Evolutionary conservation across 257 asterid species (phyloP).

Genomic region (Ocimum tenuiflorum): DNA sequence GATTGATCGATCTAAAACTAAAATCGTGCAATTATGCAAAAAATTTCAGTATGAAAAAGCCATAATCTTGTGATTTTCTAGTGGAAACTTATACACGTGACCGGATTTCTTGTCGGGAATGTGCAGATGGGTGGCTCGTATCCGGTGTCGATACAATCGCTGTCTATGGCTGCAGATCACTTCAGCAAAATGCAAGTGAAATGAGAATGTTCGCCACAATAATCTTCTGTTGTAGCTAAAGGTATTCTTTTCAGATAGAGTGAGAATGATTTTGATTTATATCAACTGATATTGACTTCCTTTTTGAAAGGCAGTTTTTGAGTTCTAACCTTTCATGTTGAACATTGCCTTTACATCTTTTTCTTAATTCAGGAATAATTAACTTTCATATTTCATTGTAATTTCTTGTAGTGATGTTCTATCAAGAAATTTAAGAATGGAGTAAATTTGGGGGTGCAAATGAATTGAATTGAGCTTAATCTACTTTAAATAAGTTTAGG

Average conservation of each 20-base stretch:
- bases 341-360: not conserved
- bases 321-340: conserved; percentile 8
- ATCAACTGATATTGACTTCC: too few relatives aligned
- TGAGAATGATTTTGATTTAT: too few relatives aligned
- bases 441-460: not conserved
- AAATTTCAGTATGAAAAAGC: not conserved
- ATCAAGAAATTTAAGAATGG: not conserved
- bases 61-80: not conserved
- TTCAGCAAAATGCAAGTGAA: conserved; percentile 44
- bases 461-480: too few relatives aligned
- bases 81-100: too few relatives aligned
- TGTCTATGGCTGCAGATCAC: conserved; percentile 81
- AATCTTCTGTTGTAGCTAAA: conserved; percentile 24
- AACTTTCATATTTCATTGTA: not conserved
- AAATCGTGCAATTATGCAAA: not conserved
- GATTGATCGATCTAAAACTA: not conserved
- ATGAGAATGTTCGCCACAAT: conserved; percentile 11
- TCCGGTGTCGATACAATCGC: conserved; percentile 68
- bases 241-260: too few relatives aligned
- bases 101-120: not conserved
- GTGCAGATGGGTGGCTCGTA: conserved; percentile 87
- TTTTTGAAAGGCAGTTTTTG: conserved; percentile 10
- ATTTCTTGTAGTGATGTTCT: not conserved
- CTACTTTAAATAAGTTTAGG: too few relatives aligned
- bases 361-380: not conserved